phyloP scores from a whole-genome alignment of 768 basidiomycete genomes.

The Tubosaeta sp. region DNA sequence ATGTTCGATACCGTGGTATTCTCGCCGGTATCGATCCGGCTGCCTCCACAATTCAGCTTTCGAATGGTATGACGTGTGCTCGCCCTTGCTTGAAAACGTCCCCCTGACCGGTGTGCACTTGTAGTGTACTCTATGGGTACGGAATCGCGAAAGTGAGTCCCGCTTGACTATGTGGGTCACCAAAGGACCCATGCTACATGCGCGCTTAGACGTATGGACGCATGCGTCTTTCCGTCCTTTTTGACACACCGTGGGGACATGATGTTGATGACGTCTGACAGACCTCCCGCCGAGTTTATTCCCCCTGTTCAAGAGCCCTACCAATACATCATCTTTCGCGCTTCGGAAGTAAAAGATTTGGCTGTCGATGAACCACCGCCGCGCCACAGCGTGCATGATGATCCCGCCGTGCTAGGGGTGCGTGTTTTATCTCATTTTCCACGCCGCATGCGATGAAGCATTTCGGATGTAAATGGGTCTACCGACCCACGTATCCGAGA shows the following conservation, averaged over 20 bases:
- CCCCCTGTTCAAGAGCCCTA: slow-evolving; percentile 82
- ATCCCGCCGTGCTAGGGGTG: slow-evolving; percentile 81
- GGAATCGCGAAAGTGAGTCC: slow-evolving; percentile 68
- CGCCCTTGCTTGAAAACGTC: background rate
- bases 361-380: slow-evolving; percentile 67
- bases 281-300: slow-evolving; percentile 73
- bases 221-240: no score
- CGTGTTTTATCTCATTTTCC: slow-evolving; percentile 35
- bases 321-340: slow-evolving; percentile 87
- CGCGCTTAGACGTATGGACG: no score
- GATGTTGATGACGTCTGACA: slow-evolving; percentile 33
- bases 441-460: slow-evolving; percentile 36
- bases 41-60: slow-evolving; percentile 83
- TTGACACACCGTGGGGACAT: background rate
- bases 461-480: slow-evolving; percentile 42
- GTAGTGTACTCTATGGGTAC: slow-evolving; percentile 85
- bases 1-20: slow-evolving; percentile 86
- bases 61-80: slow-evolving; percentile 57
- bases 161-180: background rate
- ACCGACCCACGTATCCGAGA: slow-evolving; percentile 36
- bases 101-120: background rate
- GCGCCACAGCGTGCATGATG: slow-evolving; percentile 68
- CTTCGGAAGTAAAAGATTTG: slow-evolving; percentile 87
- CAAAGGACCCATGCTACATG: slow-evolving; percentile 26
- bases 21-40: slow-evolving; percentile 82